Base-by-base conservation (phyloP, 257 asterid species). In the Jacaranda mimosifolia region DNA sequence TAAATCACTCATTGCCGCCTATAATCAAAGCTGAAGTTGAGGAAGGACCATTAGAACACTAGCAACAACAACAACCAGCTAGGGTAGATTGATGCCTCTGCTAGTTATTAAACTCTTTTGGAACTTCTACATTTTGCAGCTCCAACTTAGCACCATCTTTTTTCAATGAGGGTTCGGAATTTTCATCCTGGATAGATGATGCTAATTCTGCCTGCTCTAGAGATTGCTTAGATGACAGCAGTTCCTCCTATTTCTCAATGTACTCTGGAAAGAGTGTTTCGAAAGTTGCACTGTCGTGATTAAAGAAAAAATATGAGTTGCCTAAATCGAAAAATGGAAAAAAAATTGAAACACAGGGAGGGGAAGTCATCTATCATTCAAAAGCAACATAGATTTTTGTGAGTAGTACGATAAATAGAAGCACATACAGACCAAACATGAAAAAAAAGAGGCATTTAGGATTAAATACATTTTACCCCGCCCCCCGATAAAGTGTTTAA, bases 11-110 rank as follows among this genome's bases (percentile, higher is more conserved):
- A 26, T 26, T 26, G 32, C 32, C 2, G 32, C 2, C 32, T 26
- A 26, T 26, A 26, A 38, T 78, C 86, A 86, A 70, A 82, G 85
- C 79, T 86, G 91, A 81, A 85, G 88, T 69, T 88, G 84, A 80
- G 96, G 96, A 79, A 88, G 77, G 17, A 91, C 89, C 93, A 90
- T 90, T 15, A 90, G 52, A 83, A 88, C 71, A 83, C 78, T 59
- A 86, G 81, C 82, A 90, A 62, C 42, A 86, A 15, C 68, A 82
- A 70, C 56, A 73, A 70, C 96, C 91, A 85, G 26, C 87, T 77
- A 11, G 96, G 91, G 60, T 79, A 73, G 12, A 90, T 75, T 66
- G 75, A 73, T 52, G 77, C 83, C 81, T 79, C 74, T 69, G 53
- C 66, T 64, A 57, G 86, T 83, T 60, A 68, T 75, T 79, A 18